Evolutionary conservation across 2,329 filamentous ascomycete genomes (phyloP), one percentile per base, ranked within the genome.

Genomic region (Fusarium temperatum): DNA sequence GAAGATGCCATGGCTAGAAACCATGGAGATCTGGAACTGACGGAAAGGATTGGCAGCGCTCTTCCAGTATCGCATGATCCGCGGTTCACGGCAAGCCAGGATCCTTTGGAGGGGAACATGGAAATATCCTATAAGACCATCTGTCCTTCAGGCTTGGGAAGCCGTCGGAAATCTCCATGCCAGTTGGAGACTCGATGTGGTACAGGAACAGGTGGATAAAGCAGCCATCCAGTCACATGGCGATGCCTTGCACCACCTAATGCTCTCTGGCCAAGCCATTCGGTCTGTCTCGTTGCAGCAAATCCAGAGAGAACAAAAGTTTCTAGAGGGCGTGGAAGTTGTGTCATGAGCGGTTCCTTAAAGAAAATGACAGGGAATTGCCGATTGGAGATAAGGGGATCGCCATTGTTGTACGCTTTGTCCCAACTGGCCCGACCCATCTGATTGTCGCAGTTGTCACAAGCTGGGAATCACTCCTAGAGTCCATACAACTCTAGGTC

Each of bases 21-120:
- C 68, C 38, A 77, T 51, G 22, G 48, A 82, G 54, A 73, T 82
- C 48, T 82, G 79, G 81, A 81, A 82, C 63, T 79, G 79, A 20
- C 22, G 20, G 66, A 30, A 57, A 47, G 72, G 73, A 4, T 17
- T 78, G 54, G 77, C 75, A 7, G 69, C 70, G 61, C 69, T 80
- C 30, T 80, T 80, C 18, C 66, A 68, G 32, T 79, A 75, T 61
- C 56, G 73, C 36, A 6, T 30, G 22, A 60, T 22, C 32, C 28
- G 44, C 22, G 35, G 57, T 35, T 20, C 28, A 51, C 55, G 58
- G 54, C 48, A 66, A 14, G 66, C 69, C 42, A 53, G 47, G 7
- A 42, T 63, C 17, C 38, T 54, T 24, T 54, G 56, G 42, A 61
- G 56, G 38, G 63, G 64, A 14, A 68, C 59, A 18, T 47, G 69